These are phyloP conservation scores for Domatiomyces catenatus DNA, from an alignment of 2,329 filamentous ascomycete genomes.

Conservation along the genomic window DNA sequence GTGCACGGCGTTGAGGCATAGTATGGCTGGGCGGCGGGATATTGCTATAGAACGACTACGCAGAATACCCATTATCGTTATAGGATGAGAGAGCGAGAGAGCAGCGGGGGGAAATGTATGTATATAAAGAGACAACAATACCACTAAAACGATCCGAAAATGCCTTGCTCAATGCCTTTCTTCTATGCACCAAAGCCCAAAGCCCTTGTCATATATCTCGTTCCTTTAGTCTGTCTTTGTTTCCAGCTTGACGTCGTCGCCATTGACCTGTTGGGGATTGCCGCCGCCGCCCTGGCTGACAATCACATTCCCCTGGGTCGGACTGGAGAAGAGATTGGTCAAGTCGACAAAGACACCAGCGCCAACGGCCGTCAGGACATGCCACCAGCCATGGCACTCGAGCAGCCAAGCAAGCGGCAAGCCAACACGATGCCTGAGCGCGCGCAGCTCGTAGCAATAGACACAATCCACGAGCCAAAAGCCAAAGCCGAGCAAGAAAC, in stretches of 20 bases:
- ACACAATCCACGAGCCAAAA: constrained; percentile 67
- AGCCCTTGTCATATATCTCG: too few relatives aligned
- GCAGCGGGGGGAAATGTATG: too few relatives aligned
- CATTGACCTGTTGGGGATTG: background rate
- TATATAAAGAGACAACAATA: too few relatives aligned
- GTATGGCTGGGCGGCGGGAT: background rate
- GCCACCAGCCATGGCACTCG: constrained; percentile 59
- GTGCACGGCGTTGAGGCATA: background rate
- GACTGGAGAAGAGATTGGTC: background rate
- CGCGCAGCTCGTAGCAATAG: constrained; percentile 50
- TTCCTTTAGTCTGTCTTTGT: too few relatives aligned
- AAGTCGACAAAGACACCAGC: constrained; percentile 4
- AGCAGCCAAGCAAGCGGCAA: constrained; percentile 66
- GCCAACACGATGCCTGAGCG: constrained; percentile 50
- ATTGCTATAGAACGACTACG: too few relatives aligned
- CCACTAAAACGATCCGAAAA: too few relatives aligned
- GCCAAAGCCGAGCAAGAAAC: constrained; percentile 43
- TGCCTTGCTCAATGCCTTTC: too few relatives aligned
- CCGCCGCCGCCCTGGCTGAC: background rate
- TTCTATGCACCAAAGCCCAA: too few relatives aligned
- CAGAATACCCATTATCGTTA: too few relatives aligned
- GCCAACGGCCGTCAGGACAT: constrained; percentile 17
- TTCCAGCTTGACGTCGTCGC: too few relatives aligned
- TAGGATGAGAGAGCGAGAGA: too few relatives aligned
- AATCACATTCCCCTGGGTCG: background rate